Percentiles rank a stretch among this genome's conserved stretches.
Evolutionary conservation across 2,329 filamentous ascomycete species (phyloP).

Genomic region (Fusarium mundagurra): DNA sequence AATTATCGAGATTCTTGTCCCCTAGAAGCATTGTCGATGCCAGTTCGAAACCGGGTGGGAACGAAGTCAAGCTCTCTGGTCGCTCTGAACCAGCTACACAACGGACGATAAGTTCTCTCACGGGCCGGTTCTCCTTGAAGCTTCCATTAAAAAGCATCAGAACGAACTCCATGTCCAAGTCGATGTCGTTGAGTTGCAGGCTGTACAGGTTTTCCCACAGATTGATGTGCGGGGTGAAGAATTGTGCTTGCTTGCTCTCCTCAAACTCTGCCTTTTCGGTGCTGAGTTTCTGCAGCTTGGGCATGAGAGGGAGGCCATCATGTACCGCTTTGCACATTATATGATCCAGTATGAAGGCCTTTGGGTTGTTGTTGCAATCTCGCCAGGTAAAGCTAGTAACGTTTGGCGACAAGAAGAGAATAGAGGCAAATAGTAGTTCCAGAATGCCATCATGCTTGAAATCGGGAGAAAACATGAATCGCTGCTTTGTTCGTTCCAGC

Average conservation of each 20-base stretch:
- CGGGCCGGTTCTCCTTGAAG: constrained; percentile 12
- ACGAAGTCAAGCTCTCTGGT: neutral
- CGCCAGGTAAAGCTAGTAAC: constrained; percentile 22
- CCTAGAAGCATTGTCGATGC: neutral
- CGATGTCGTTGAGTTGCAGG: constrained; percentile 14
- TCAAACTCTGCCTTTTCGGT: constrained; percentile 10
- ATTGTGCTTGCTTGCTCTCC: constrained; percentile 10
- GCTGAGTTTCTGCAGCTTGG: constrained; percentile 1
- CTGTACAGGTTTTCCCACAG: constrained; percentile 20
- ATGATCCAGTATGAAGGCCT: neutral
- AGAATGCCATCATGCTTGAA: constrained; percentile 28
- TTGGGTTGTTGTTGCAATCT: constrained; percentile 23
- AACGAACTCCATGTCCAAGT: constrained; percentile 21
- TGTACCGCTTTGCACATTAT: neutral
- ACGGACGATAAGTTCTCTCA: constrained; percentile 10
- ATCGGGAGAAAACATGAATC: constrained; percentile 28
- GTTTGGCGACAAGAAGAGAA: constrained; percentile 17
- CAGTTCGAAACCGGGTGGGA: neutral
- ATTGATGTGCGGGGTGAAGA: constrained; percentile 18
- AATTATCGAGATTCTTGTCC: neutral
- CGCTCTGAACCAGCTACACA: constrained; percentile 11
- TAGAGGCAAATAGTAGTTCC: constrained; percentile 24
- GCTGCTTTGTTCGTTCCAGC: constrained; percentile 7
- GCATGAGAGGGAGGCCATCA: constrained; percentile 11
- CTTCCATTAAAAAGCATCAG: constrained; percentile 5